These are phyloP conservation scores for Tricholoma flavovirens DNA, from an alignment of 768 basidiomycete species.

Conservation along the genomic window DNA sequence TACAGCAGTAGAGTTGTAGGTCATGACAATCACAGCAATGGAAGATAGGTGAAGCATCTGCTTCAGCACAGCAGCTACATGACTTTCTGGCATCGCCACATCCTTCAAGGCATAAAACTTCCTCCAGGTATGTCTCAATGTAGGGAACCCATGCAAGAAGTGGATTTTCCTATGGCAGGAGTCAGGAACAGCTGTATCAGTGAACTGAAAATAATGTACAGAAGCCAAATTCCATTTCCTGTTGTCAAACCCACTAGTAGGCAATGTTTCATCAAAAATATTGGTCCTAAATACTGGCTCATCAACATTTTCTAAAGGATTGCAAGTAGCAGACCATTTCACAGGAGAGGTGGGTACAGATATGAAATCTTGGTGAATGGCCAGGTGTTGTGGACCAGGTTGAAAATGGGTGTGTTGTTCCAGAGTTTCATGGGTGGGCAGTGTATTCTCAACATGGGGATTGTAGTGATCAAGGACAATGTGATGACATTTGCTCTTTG, in stretches of 20 bases:
- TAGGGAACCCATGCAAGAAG: no score
- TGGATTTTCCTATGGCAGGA: constrained; percentile 1
- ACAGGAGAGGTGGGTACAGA: background rate
- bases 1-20: background rate
- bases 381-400: background rate
- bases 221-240: constrained; percentile 1
- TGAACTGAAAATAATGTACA: background rate
- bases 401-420: background rate
- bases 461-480: background rate
- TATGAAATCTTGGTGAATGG: background rate
- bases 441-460: background rate
- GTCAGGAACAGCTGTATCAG: background rate
- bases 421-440: background rate
- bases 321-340: background rate
- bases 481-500: background rate
- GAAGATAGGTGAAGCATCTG: background rate
- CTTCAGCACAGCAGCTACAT: background rate
- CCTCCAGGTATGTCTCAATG: constrained; percentile 1
- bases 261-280: background rate
- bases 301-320: background rate
- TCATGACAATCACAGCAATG: constrained; percentile 2
- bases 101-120: constrained; percentile 2
- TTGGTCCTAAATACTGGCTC: background rate
- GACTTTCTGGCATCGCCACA: background rate
- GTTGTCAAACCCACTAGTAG: background rate